Evolutionary conservation across 805 yeast species (phyloP).

Genomic region (Wickerhamiella australiensis): DNA sequence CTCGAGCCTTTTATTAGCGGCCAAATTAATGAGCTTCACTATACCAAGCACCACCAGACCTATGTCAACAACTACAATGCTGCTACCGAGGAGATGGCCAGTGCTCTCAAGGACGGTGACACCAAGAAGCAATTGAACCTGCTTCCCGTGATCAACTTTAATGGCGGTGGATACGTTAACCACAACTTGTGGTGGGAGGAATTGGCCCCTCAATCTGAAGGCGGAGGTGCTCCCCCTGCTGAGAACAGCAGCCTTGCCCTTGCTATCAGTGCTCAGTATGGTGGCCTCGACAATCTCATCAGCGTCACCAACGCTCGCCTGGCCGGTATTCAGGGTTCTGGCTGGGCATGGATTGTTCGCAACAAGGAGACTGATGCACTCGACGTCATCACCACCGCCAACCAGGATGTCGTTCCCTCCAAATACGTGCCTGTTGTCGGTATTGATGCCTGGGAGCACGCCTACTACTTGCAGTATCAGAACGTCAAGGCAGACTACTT

Average conservation of each 20-base stretch:
- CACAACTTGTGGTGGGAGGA: slow-evolving; percentile 82
- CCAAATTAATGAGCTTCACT: slow-evolving; percentile 72
- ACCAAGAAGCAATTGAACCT: slow-evolving; percentile 44
- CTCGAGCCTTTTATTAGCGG: slow-evolving; percentile 81
- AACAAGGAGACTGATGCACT: slow-evolving; percentile 56
- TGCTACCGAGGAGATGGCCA: slow-evolving; percentile 60
- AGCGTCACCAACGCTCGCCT: slow-evolving; percentile 51
- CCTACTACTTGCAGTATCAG: slow-evolving; percentile 86
- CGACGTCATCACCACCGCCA: slow-evolving; percentile 68
- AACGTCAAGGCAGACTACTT: slow-evolving; percentile 86
- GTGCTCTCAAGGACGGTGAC: slow-evolving; percentile 49
- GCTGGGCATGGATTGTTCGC: slow-evolving; percentile 88
- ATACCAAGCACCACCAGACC: slow-evolving; percentile 85
- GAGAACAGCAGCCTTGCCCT: slow-evolving; percentile 45
- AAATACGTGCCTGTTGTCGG: slow-evolving; percentile 65
- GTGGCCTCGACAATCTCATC: slow-evolving; percentile 59
- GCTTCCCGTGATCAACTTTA: slow-evolving; percentile 72
- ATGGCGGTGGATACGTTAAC: slow-evolving; percentile 85
- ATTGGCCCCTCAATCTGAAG: slow-evolving; percentile 59
- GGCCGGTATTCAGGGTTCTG: slow-evolving; percentile 89
- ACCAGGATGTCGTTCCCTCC: slow-evolving; percentile 78
- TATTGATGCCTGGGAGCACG: slow-evolving; percentile 95
- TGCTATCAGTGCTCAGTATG: slow-evolving; percentile 53
- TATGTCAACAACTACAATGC: slow-evolving; percentile 77
- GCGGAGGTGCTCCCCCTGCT: slow-evolving; percentile 60